Conservation (phyloP, 345 rosid genomes). For the Heritiera littoralis region DNA sequence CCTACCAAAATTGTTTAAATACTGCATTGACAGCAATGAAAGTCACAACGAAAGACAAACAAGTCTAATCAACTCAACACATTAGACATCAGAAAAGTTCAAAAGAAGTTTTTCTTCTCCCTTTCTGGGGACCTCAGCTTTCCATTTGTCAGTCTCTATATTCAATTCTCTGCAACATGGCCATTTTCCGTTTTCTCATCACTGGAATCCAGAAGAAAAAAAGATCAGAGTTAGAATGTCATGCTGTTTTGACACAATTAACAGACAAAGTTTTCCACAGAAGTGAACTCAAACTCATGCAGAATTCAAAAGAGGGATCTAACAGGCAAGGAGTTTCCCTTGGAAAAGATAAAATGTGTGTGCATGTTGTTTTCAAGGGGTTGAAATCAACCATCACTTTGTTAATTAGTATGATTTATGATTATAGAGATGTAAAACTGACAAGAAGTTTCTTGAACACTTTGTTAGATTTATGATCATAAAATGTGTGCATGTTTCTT, state of each 20-base stretch:
- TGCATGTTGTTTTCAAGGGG: too few relatives aligned
- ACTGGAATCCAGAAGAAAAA: slow-evolving; percentile 32
- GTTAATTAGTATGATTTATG: neutral
- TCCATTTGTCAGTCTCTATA: slow-evolving; percentile 17
- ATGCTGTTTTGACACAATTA: neutral
- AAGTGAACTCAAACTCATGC: neutral
- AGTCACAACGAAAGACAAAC: slow-evolving; percentile 25
- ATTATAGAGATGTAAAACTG: neutral
- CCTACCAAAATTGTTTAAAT: slow-evolving; percentile 53
- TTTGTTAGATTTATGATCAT: neutral
- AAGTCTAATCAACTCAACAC: slow-evolving; percentile 25
- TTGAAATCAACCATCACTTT: neutral
- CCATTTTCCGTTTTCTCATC: slow-evolving; percentile 35
- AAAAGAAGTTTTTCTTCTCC: slow-evolving; percentile 12
- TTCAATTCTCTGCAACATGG: slow-evolving; percentile 19
- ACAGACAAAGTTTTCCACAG: neutral
- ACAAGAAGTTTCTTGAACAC: neutral
- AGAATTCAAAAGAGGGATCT: neutral
- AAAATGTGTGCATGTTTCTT: too few relatives aligned
- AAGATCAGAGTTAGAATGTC: slow-evolving; percentile 3
- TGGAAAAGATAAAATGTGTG: neutral
- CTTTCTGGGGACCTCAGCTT: slow-evolving; percentile 14
- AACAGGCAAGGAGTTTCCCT: neutral
- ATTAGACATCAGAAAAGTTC: slow-evolving; percentile 23
- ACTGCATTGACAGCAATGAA: slow-evolving; percentile 19